Conservation (phyloP, 2,329 filamentous ascomycete genomes). For the Alternaria rosae region DNA sequence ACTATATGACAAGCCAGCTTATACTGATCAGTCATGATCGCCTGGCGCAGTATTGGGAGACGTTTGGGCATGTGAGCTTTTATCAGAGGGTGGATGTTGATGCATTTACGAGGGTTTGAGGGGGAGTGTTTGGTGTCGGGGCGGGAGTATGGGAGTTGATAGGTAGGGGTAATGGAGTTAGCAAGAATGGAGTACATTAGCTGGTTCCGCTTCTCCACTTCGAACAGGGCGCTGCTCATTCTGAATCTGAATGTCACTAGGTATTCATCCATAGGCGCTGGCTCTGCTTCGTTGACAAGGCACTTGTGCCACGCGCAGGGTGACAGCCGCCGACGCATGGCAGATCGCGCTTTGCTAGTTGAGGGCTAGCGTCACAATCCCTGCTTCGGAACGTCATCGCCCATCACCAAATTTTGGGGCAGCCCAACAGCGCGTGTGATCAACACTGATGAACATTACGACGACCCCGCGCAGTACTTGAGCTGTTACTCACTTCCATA, state of each 20-base stretch:
- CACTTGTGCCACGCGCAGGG: no score
- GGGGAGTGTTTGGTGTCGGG: neutral
- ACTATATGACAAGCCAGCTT: conserved; percentile 77
- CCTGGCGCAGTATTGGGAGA: conserved; percentile 83
- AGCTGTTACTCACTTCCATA: neutral
- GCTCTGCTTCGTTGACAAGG: no score
- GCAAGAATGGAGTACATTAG: no score
- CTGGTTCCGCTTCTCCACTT: no score
- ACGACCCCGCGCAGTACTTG: neutral
- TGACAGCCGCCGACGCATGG: neutral
- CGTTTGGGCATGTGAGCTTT: conserved; percentile 59
- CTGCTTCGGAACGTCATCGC: conserved; percentile 19
- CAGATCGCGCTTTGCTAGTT: neutral
- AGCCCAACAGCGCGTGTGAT: neutral
- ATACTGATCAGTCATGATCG: conserved; percentile 79
- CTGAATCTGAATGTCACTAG: no score
- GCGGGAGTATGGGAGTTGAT: neutral
- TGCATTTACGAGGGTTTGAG: conserved; percentile 36
- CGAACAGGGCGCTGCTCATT: no score
- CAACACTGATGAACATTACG: neutral
- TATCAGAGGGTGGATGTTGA: conserved; percentile 58
- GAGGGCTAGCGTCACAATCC: neutral
- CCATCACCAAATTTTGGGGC: conserved; percentile 20
- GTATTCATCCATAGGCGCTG: no score
- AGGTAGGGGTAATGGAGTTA: neutral